These are phyloP conservation scores for Calocybe gangraenosa DNA, from an alignment of 768 basidiomycete species.

Conservation along the genomic window DNA sequence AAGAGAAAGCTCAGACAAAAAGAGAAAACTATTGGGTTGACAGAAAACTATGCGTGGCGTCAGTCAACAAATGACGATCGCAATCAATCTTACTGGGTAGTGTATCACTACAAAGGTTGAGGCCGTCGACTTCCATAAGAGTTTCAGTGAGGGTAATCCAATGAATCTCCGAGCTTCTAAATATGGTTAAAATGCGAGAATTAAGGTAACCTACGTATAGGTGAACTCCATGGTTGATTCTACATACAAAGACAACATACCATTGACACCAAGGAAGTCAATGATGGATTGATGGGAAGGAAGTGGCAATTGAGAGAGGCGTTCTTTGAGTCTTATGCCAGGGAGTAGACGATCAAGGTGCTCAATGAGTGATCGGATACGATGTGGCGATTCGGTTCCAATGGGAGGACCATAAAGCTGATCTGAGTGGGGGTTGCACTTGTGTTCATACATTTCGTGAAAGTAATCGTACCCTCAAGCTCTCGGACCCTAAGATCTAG, in stretches of 20 bases:
- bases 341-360: constrained; percentile 40
- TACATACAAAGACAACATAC: constrained; percentile 18
- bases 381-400: constrained; percentile 37
- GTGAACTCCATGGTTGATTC: neutral
- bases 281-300: constrained; percentile 40
- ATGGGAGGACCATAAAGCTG: constrained; percentile 36
- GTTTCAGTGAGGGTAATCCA: constrained; percentile 43
- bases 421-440: constrained; percentile 23
- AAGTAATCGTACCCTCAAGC: constrained; percentile 28
- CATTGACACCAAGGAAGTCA: constrained; percentile 32
- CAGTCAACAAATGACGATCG: constrained; percentile 6
- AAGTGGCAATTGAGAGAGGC: constrained; percentile 26
- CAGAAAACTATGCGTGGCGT: constrained; percentile 37
- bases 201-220: constrained; percentile 41
- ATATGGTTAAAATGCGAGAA: constrained; percentile 35
- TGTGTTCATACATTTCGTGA: neutral
- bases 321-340: constrained; percentile 43
- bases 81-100: constrained; percentile 32
- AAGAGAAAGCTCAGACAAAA: constrained; percentile 48
- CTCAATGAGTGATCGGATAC: constrained; percentile 30
- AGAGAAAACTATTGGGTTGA: constrained; percentile 46
- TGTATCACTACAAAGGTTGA: constrained; percentile 44
- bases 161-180: constrained; percentile 43
- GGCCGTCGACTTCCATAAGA: constrained; percentile 41
- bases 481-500: constrained; percentile 12